Evolutionary conservation across 208 protist genomes (phyloP), one percentile per base, ranked within the genome.

Genomic region (Crithidia bombi): DNA sequence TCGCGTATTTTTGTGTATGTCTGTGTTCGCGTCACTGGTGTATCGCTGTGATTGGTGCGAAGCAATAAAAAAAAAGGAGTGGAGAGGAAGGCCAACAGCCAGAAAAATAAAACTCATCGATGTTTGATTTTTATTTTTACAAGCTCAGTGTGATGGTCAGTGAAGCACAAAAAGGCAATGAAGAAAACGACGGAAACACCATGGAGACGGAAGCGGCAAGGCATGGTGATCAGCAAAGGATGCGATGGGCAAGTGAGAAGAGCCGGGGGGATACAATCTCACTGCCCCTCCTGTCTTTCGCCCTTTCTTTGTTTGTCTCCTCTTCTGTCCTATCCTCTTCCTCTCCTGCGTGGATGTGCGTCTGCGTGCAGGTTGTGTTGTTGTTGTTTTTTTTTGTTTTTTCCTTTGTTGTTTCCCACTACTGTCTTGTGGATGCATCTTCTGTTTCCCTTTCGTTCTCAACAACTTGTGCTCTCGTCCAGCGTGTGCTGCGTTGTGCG

Each of bases 201-300:
- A n/a, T n/a, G n/a, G n/a, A n/a, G n/a, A n/a, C n/a, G n/a, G n/a
- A n/a, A n/a, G n/a, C n/a, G n/a, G n/a, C n/a, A n/a, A n/a, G n/a
- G n/a, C n/a, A n/a, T n/a, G n/a, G n/a, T n/a, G n/a, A n/a, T n/a
- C n/a, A n/a, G n/a, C n/a, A n/a, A n/a, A n/a, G n/a, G 43, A 30
- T 21, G 21, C 23, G 4, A 9, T 44, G 25, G 50, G 14, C 0
- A 32, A 26, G n/a, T 7, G 28, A 59, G 33, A 74, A 28, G 41
- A n/a, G n/a, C n/a, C n/a, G n/a, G 46, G 64, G 57, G 41, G 57
- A 64, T 49, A 64, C 57, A 64, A 64, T 54, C 59, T 39, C 32
- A 21, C 11, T 49, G 44, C 44, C 59, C n/a, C n/a, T n/a, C n/a
- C n/a, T 64, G 26, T 64, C 41, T 26, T 51, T 38, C 28, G 10